A percentile compares a stretch with the other conserved stretches of the same genome.
Conservation (phyloP, 2,329 filamentous ascomycete species). For the Cyphellophora europaea region DNA sequence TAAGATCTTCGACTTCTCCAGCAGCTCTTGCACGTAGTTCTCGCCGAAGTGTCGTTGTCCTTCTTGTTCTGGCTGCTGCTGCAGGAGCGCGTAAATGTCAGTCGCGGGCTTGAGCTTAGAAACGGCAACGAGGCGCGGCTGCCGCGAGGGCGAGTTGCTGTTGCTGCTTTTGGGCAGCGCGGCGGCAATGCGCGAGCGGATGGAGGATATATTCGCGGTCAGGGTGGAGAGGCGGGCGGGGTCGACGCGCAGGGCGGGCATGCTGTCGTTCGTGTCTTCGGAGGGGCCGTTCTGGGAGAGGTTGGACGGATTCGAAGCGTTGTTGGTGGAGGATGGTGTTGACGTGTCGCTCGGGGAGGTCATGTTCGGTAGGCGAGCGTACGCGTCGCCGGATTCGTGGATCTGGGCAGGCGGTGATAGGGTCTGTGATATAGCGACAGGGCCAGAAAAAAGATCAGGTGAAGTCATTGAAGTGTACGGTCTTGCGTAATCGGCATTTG, state of each 20-base stretch:
- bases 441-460: no score
- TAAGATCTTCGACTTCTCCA: conserved; percentile 72
- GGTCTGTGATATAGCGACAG: no score
- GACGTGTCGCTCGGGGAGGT: no score
- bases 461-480: no score
- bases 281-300: not conserved
- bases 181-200: not conserved
- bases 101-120: conserved; percentile 92
- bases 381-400: no score
- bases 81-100: conserved; percentile 68
- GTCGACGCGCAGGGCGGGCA: not conserved
- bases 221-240: not conserved
- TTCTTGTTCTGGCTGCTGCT: conserved; percentile 26
- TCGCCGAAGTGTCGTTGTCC: conserved; percentile 78
- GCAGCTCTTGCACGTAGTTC: conserved; percentile 88
- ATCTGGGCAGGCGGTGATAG: no score
- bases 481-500: no score
- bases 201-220: not conserved
- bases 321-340: not conserved
- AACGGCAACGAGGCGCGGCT: conserved; percentile 71
- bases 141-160: conserved; percentile 9
- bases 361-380: no score
- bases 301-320: not conserved
- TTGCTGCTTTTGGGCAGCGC: conserved; percentile 3
- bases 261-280: not conserved